These are phyloP conservation scores for Neopestalotiopsis sp. DNA, from an alignment of 2,329 filamentous ascomycete genomes.

Conservation along the genomic window DNA sequence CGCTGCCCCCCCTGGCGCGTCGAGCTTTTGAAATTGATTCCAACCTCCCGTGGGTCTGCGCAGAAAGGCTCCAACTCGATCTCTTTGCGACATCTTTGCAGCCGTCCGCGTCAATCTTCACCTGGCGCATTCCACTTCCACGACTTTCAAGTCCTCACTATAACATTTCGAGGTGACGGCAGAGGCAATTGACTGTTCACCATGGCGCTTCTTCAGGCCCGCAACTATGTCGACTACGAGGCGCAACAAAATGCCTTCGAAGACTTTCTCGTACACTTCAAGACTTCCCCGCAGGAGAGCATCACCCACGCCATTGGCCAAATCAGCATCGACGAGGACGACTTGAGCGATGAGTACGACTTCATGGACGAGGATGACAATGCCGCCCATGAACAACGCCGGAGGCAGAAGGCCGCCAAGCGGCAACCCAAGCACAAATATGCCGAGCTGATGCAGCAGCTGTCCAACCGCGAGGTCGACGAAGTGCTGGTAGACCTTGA, in stretches of 20 bases:
- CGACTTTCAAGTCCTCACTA: background rate
- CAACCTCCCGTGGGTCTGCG: background rate
- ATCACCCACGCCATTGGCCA: constrained; percentile 83
- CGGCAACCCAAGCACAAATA: constrained; percentile 80
- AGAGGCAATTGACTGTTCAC: constrained; percentile 26
- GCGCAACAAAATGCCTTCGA: constrained; percentile 87
- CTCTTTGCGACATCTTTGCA: background rate
- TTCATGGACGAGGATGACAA: constrained; percentile 85
- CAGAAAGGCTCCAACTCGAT: background rate
- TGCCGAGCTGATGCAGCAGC: constrained; percentile 81
- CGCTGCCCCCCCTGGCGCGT: constrained; percentile 8
- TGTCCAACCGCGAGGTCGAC: constrained; percentile 78
- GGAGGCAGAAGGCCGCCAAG: constrained; percentile 52
- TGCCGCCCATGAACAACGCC: constrained; percentile 54
- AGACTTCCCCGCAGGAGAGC: constrained; percentile 72
- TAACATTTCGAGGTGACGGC: background rate
- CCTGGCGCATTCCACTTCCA: background rate
- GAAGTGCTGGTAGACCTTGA: constrained; percentile 89
- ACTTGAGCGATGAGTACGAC: constrained; percentile 87
- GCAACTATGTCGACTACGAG: constrained; percentile 82
- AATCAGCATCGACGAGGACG: constrained; percentile 86
- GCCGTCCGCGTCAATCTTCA: background rate
- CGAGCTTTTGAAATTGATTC: constrained; percentile 11
- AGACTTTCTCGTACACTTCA: constrained; percentile 87
- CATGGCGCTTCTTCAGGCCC: constrained; percentile 88